These are phyloP conservation scores for Fraxinus velutina DNA, from an alignment of 305 asterid genomes.

Conservation along the genomic window DNA sequence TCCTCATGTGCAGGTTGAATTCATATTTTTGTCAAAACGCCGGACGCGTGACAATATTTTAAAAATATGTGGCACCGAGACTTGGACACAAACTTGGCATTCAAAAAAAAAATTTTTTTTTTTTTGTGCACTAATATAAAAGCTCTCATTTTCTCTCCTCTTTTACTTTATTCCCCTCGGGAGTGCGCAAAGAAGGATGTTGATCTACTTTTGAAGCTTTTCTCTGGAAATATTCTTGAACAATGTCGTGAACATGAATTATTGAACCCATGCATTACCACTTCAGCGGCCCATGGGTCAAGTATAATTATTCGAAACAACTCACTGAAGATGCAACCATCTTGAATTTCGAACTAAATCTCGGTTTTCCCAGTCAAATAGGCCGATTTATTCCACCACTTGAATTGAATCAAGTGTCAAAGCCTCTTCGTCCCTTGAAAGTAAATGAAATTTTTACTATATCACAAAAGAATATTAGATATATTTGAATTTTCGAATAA, in stretches of 20 bases:
- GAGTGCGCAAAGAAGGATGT: neutral
- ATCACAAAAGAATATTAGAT: neutral
- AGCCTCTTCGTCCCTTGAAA: neutral
- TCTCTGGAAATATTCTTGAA: neutral
- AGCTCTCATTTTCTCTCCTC: neutral
- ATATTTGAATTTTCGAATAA: neutral
- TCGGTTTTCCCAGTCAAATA: neutral
- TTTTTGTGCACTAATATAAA: neutral
- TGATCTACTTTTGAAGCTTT: neutral
- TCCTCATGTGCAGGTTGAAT: neutral
- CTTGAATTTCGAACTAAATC: neutral
- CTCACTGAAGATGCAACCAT: neutral
- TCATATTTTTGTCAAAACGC: neutral
- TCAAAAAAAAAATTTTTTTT: neutral
- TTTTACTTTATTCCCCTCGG: neutral
- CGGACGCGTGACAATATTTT: neutral
- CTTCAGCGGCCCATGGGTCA: neutral
- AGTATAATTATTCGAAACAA: neutral
- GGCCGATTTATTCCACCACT: neutral
- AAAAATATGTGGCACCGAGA: neutral
- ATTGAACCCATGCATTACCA: neutral
- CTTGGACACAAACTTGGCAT: neutral
- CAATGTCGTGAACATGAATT: neutral
- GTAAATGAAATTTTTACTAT: neutral
- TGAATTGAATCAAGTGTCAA: neutral